These are phyloP conservation scores for Aspergillus fumigatiaffinis DNA, from an alignment of 2,329 filamentous ascomycete genomes.

Conservation along the genomic window DNA sequence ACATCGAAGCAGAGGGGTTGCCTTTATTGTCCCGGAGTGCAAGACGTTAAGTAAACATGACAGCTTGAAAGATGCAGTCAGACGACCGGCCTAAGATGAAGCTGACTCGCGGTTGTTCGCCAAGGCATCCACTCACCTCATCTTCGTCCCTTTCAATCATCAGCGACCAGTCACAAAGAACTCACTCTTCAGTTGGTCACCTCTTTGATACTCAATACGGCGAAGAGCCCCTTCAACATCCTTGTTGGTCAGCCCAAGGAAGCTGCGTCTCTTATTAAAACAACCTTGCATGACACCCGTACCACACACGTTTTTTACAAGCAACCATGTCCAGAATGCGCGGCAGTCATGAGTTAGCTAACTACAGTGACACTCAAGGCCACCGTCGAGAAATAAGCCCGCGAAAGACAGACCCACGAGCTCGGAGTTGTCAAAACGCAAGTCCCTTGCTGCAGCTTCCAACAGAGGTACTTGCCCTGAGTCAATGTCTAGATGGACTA, in stretches of 20 bases:
- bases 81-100: background rate
- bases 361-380: background rate
- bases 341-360: background rate
- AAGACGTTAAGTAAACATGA: too few species aligned
- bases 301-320: background rate
- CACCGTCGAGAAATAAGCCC: background rate
- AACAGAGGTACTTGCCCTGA: constrained; percentile 7
- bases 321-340: background rate
- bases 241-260: background rate
- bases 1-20: too few species aligned
- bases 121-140: background rate
- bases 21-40: too few species aligned
- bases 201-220: background rate
- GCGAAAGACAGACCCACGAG: background rate
- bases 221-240: background rate
- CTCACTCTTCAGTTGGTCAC: background rate
- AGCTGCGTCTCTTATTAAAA: background rate
- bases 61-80: background rate
- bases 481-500: background rate
- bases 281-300: background rate
- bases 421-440: background rate
- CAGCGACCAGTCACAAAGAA: background rate
- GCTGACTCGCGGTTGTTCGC: background rate
- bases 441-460: background rate
- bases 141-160: background rate